Base-by-base conservation (phyloP, 495 filamentous ascomycete species). In the Parachaetomium inaequale region DNA sequence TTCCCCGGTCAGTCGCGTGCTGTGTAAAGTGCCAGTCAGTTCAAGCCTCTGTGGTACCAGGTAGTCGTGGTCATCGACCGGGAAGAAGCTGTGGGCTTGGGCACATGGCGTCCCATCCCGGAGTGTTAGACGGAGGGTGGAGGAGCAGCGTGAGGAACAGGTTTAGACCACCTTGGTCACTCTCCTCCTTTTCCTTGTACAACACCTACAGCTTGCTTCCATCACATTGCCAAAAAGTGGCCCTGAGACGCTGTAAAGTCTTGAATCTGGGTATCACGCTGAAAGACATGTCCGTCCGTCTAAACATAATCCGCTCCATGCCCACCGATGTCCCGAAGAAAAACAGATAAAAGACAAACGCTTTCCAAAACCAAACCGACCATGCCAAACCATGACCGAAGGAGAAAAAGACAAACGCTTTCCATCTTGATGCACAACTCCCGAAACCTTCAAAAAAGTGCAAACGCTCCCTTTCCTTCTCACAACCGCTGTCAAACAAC, bases 221-320 rank as follows among this genome's bases (percentile, higher is more conserved):
- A 40, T 46, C 42, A 46, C 42, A 11, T 26, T 47, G 19, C 3
- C 31, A 53, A 19, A 23, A 12, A 6, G 7, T 21, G 19, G 52
- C 19, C 3, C 19, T 2, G 7, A 38, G 53, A 25, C 10, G 53
- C 53, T 38, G 32, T 14, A 55, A 17, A 21, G 29, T 55, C 10
- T 40, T 55, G 32, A 42, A 28, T 55, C 21, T 42, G 53, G 51
- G 51, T 54, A 54, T 54, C 51, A 54, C 51, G 50, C 29, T 34
- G 50, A 50, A 52, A 38, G 31, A 3, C 29, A 31, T 52, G 26
- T 34, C 51, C 51, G 12, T 25, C 32, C 31, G 10, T 54, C 51
- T 26, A 38, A 36, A 21, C 19, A 54, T 23, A 38, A 21, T 54
- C 51, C 51, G 19, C 21, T 23, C 31, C 31, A 52, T 54, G 51